Conservation (phyloP, 306 rosid genomes). For the Oemleria cerasiformis region DNA sequence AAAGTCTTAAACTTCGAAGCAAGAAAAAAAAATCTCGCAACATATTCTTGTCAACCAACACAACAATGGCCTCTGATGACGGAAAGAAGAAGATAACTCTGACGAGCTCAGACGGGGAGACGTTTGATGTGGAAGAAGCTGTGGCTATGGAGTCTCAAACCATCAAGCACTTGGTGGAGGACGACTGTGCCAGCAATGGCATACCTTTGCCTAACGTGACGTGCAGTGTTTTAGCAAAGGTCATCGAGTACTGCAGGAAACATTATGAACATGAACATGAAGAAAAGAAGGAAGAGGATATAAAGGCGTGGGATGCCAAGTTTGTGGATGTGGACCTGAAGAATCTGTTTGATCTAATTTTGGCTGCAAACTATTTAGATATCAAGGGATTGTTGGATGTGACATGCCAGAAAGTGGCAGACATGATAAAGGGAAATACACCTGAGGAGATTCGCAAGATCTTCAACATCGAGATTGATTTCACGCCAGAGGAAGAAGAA, state of each 20-base stretch:
- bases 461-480: conserved; percentile 38
- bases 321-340: conserved; percentile 36
- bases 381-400: conserved; percentile 51
- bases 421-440: conserved; percentile 53
- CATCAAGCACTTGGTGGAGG: too few species aligned
- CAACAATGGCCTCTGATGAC: too few species aligned
- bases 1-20: too few species aligned
- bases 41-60: too few species aligned
- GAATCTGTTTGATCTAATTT: conserved; percentile 33
- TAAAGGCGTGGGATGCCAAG: conserved; percentile 38
- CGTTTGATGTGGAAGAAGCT: conserved; percentile 34
- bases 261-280: conserved; percentile 1
- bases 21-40: too few species aligned
- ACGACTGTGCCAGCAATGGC: conserved; percentile 31
- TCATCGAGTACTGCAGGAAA: conserved; percentile 49
- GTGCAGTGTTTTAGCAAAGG: conserved; percentile 25
- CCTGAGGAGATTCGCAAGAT: conserved; percentile 38
- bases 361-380: conserved; percentile 52
- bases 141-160: too few species aligned
- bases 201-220: conserved; percentile 40
- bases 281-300: too few species aligned
- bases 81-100: too few species aligned
- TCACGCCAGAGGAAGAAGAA: conserved; percentile 49
- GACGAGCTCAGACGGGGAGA: too few species aligned
- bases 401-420: conserved; percentile 53